These are phyloP conservation scores for Globisporangium parvum DNA, from an alignment of 352 stramenopile genomes.

Conservation along the genomic window DNA sequence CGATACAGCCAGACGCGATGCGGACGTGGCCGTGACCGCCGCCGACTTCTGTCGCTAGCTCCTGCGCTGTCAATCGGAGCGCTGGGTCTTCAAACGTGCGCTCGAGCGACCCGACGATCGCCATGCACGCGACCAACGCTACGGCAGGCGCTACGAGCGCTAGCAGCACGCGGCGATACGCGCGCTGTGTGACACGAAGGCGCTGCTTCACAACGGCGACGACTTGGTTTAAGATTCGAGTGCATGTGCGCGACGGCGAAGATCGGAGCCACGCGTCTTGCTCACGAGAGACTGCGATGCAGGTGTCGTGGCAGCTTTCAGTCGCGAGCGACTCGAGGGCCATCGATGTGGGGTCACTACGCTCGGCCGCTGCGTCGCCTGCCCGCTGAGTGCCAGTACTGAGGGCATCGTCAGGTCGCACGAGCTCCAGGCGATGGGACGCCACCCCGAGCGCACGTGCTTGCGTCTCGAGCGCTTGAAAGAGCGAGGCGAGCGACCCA, in stretches of 20 bases:
- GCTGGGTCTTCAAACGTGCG: conserved; percentile 2
- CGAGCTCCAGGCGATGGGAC: conserved; percentile 56
- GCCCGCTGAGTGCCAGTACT: no score
- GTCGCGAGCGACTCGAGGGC: no score
- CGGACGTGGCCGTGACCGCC: not conserved
- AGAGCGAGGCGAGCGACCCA: conserved; percentile 30
- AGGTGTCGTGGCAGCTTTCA: no score
- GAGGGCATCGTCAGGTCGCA: conserved; percentile 61
- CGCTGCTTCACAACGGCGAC: no score
- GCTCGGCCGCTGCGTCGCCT: no score
- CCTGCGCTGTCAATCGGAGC: not conserved
- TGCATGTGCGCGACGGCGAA: no score
- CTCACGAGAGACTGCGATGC: no score
- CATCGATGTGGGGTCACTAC: no score
- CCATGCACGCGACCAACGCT: conserved; percentile 21
- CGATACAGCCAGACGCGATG: conserved; percentile 8
- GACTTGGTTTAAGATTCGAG: no score
- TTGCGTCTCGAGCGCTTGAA: conserved; percentile 21
- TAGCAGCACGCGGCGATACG: not conserved
- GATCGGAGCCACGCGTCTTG: no score
- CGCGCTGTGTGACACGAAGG: no score
- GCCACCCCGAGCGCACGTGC: conserved; percentile 18
- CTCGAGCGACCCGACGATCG: conserved; percentile 20
- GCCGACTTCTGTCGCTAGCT: not conserved
- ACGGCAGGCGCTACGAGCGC: conserved; percentile 17